Evolutionary conservation across 352 stramenopile genomes (phyloP).

Genomic region (Phytophthora gonapodyides): DNA sequence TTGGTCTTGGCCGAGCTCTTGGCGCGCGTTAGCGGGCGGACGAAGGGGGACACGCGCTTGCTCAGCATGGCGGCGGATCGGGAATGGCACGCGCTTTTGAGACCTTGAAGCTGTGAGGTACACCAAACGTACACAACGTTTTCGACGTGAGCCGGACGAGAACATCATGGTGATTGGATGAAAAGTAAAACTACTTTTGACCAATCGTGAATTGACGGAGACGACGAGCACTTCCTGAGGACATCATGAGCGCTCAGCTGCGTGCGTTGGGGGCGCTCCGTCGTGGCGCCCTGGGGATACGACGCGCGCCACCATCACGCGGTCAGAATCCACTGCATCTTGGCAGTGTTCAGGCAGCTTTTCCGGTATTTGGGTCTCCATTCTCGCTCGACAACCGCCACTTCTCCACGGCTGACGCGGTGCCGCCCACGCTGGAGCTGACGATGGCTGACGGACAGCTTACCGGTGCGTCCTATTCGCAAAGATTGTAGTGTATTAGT

Average conservation of each 20-base stretch:
- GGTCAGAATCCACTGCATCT: conserved; percentile 1
- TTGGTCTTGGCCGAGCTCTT: conserved; percentile 22
- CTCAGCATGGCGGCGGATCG: conserved; percentile 22
- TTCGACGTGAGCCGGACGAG: conserved; percentile 10
- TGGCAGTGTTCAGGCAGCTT: conserved; percentile 4
- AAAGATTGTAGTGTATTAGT: background rate
- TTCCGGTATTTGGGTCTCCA: conserved; percentile 3
- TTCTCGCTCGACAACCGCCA: conserved; percentile 35
- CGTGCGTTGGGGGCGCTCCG: conserved; percentile 15
- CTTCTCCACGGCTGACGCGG: conserved; percentile 39
- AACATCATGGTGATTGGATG: conserved; percentile 1
- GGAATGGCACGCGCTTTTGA: conserved; percentile 7
- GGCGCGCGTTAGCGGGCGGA: conserved; percentile 8
- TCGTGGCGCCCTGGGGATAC: conserved; percentile 7
- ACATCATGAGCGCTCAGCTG: conserved; percentile 21
- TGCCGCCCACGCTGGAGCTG: conserved; percentile 33
- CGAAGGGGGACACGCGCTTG: conserved; percentile 12
- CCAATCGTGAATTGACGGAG: background rate
- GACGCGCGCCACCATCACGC: conserved; percentile 1
- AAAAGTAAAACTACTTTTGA: background rate
- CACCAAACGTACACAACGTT: too few species aligned
- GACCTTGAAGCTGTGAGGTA: conserved; percentile 13
- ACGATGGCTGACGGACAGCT: conserved; percentile 42
- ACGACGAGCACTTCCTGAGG: background rate
- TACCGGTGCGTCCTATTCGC: conserved; percentile 30